Evolutionary conservation across 257 asterid species (phyloP).

Genomic region (Nicotiana noctiflora): DNA sequence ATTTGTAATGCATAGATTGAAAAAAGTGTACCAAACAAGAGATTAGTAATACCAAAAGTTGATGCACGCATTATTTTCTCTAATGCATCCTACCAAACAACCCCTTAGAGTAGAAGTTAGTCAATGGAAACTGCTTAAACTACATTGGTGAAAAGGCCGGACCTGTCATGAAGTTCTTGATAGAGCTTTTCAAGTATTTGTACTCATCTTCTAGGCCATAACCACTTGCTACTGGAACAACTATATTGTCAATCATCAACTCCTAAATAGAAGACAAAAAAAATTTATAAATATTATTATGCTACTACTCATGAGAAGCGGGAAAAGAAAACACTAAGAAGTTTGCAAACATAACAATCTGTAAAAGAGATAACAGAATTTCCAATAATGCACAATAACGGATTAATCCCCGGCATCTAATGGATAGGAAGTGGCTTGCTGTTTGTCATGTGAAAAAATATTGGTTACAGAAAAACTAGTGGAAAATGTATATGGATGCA

Average conservation of each 20-base stretch:
- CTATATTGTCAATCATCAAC: constrained; percentile 62
- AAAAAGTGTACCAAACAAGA: no score
- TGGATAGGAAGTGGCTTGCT: background rate
- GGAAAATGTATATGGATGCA: background rate
- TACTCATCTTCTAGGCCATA: constrained; percentile 68
- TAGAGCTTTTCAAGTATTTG: constrained; percentile 74
- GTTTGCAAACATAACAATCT: background rate
- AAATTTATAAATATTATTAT: background rate
- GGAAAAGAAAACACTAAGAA: background rate
- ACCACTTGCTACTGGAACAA: constrained; percentile 71
- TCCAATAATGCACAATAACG: background rate
- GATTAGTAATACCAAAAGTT: no score
- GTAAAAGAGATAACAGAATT: background rate
- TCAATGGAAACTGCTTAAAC: background rate
- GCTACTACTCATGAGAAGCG: background rate
- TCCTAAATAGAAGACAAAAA: constrained; percentile 36
- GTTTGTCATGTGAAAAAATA: background rate
- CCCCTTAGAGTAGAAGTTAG: background rate
- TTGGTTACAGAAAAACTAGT: background rate
- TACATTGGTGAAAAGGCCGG: background rate
- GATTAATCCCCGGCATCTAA: background rate
- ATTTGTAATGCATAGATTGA: no score
- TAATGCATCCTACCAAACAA: no score
- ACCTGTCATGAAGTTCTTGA: constrained; percentile 70
- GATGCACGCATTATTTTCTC: no score